These are phyloP conservation scores for Verticillium longisporum DNA, from an alignment of 2,329 filamentous ascomycete species.

Conservation along the genomic window DNA sequence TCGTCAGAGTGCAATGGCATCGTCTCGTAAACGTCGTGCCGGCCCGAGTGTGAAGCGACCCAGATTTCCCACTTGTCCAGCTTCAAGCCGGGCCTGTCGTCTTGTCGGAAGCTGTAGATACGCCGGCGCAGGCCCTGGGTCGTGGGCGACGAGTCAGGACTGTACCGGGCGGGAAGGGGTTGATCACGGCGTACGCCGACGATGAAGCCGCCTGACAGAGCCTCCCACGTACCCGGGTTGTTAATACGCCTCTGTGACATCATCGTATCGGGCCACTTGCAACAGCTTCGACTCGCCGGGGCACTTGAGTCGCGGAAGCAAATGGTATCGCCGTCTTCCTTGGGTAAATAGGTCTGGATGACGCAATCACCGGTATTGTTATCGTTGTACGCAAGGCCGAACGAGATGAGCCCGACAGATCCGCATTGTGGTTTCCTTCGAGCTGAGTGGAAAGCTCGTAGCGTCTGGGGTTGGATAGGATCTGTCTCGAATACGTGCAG, in stretches of 20 bases:
- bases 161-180: constrained; percentile 15
- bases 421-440: constrained; percentile 46
- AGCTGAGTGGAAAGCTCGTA: constrained; percentile 52
- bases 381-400: constrained; percentile 60
- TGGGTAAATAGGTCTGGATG: constrained; percentile 55
- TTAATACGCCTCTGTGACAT: constrained; percentile 46
- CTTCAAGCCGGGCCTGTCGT: constrained; percentile 20
- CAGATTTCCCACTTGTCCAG: constrained; percentile 46
- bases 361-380: constrained; percentile 54
- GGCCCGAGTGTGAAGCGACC: constrained; percentile 40
- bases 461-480: constrained; percentile 49
- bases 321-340: constrained; percentile 46
- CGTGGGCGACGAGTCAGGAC: constrained; percentile 11
- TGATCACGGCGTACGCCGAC: constrained; percentile 52
- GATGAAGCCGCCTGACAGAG: constrained; percentile 52
- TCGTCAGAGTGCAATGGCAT: constrained; percentile 33
- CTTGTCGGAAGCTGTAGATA: constrained; percentile 10
- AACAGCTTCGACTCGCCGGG: constrained; percentile 34
- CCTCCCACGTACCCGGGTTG: constrained; percentile 61
- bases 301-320: constrained; percentile 43
- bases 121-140: constrained; percentile 21
- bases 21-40: constrained; percentile 37
- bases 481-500: constrained; percentile 58
- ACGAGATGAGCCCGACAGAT: constrained; percentile 48
- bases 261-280: constrained; percentile 43